Percentiles rank a stretch among this genome's conserved stretches.
phyloP scores from a whole-genome alignment of 1,284 basidiomycete species.

The Coniferiporia sulphurascens region DNA sequence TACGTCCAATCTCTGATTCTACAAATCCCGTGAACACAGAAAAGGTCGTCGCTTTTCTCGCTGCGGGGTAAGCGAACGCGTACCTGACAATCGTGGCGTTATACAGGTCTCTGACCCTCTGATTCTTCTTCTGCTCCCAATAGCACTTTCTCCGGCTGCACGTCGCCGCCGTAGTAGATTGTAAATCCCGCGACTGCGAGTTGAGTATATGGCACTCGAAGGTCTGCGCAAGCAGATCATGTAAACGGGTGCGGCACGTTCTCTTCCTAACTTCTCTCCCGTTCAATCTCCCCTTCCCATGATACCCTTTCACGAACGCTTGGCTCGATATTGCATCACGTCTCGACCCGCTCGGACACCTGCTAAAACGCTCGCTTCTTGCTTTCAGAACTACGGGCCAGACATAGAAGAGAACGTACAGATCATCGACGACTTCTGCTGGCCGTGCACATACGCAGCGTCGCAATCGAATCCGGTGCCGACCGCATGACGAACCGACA shows the following conservation, averaged over 20 bases:
- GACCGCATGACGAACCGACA: neutral
- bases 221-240: constrained; percentile 45
- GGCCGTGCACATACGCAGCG: constrained; percentile 15
- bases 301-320: neutral
- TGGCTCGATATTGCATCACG: neutral
- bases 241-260: constrained; percentile 42
- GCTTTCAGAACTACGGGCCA: constrained; percentile 42
- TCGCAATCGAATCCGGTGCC: neutral
- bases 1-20: constrained; percentile 14
- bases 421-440: constrained; percentile 52
- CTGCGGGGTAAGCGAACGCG: constrained; percentile 47
- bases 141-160: constrained; percentile 72
- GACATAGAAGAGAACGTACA: constrained; percentile 55
- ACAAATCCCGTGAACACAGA: constrained; percentile 32
- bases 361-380: neutral
- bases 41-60: constrained; percentile 66
- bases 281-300: neutral
- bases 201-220: constrained; percentile 56
- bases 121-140: constrained; percentile 6
- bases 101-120: neutral
- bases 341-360: neutral
- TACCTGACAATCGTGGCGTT: constrained; percentile 5
- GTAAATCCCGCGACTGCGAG: constrained; percentile 55
- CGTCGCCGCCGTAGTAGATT: constrained; percentile 65
- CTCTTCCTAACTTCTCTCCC: neutral